Evolutionary conservation across 2,329 filamentous ascomycete species (phyloP).

Genomic region (Cryphonectria carpinicola): DNA sequence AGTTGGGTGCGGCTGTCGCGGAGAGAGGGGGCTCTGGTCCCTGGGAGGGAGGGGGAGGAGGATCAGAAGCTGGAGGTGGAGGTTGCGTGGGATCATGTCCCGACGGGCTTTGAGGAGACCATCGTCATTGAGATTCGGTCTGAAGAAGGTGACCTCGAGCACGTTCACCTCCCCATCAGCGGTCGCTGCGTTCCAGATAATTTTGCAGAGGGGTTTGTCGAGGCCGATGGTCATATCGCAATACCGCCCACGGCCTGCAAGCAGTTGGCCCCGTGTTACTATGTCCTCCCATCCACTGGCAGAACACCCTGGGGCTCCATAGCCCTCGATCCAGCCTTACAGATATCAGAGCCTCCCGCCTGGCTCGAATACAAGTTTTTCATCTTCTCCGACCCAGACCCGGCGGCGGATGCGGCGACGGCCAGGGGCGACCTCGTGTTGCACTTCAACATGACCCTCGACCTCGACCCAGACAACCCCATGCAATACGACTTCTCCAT

Average conservation of each 20-base stretch:
- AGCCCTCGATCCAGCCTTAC: conserved; percentile 19
- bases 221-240: conserved; percentile 45
- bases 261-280: conserved; percentile 35
- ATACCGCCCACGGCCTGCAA: conserved; percentile 40
- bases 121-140: conserved; percentile 40
- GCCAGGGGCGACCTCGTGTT: conserved; percentile 39
- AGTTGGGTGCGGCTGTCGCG: conserved; percentile 49
- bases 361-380: conserved; percentile 21
- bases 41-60: conserved; percentile 42
- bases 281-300: conserved; percentile 43
- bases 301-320: conserved; percentile 47
- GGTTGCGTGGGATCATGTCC: conserved; percentile 50
- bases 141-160: conserved; percentile 43
- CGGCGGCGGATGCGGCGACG: background rate
- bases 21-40: conserved; percentile 42
- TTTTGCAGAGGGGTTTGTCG: conserved; percentile 50
- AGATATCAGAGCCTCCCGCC: background rate
- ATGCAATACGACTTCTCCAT: conserved; percentile 51
- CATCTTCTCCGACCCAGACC: conserved; percentile 9
- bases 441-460: conserved; percentile 42
- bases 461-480: conserved; percentile 40
- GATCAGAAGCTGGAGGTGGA: conserved; percentile 51
- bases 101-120: conserved; percentile 37
- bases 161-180: conserved; percentile 34
- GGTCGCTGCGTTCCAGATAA: conserved; percentile 40